phyloP scores from a whole-genome alignment of 2,329 filamentous ascomycete genomes.

The Venturia nashicola region DNA sequence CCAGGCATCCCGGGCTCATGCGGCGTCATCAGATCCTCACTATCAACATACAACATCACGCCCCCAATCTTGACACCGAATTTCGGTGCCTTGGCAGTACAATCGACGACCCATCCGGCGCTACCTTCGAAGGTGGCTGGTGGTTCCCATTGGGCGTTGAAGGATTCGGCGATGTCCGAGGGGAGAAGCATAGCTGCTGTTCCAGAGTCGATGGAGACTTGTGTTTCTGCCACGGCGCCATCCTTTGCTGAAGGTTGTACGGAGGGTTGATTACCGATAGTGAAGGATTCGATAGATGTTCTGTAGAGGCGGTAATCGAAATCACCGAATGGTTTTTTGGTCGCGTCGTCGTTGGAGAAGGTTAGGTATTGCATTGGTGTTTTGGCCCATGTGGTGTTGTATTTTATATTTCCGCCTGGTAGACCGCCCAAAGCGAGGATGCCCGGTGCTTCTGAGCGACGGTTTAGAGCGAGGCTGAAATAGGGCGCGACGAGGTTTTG shows the following conservation, averaged over 20 bases:
- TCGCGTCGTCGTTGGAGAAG: background rate
- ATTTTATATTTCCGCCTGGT: background rate
- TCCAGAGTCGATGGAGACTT: constrained; percentile 7
- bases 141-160: constrained; percentile 1
- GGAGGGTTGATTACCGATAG: background rate
- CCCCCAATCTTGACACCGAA: constrained; percentile 9
- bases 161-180: background rate
- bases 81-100: constrained; percentile 8
- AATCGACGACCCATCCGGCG: background rate
- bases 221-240: background rate
- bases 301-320: constrained; percentile 4
- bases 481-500: background rate
- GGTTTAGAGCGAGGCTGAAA: constrained; percentile 10
- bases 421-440: constrained; percentile 9
- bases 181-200: constrained; percentile 10
- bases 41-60: background rate
- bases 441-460: constrained; percentile 2
- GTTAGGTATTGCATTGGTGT: constrained; percentile 5
- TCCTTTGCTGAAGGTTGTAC: background rate
- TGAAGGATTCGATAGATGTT: background rate
- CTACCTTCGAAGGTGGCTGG: background rate
- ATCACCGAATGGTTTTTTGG: background rate
- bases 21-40: constrained; percentile 7
- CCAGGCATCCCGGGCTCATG: background rate
- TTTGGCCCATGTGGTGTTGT: constrained; percentile 4